phyloP scores from a whole-genome alignment of 2,329 filamentous ascomycete genomes.

The Aureobasidium sp. region DNA sequence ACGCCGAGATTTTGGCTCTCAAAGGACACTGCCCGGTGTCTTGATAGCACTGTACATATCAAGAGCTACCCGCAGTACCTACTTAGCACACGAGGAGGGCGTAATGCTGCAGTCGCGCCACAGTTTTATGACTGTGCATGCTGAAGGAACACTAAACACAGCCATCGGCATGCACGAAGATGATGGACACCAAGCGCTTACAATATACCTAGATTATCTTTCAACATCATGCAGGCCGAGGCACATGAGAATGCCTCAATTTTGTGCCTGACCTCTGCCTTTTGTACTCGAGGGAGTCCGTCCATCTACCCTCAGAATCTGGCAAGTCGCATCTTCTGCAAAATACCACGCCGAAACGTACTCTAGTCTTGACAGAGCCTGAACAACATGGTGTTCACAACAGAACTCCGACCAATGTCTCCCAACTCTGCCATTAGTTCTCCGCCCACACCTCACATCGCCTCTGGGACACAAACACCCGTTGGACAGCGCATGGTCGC shows the following conservation, averaged over 20 bases:
- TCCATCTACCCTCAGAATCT: not conserved
- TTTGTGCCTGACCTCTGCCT: not conserved
- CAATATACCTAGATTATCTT: not conserved
- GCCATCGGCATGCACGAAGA: not conserved
- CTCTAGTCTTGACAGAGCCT: too few species aligned
- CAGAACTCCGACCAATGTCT: constrained; percentile 7
- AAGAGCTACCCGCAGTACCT: too few species aligned
- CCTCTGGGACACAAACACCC: not conserved
- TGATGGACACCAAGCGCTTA: not conserved
- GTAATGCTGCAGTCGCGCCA: not conserved
- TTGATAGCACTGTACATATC: too few species aligned
- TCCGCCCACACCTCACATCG: not conserved
- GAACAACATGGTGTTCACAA: not conserved
- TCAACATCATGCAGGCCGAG: not conserved
- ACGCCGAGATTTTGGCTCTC: too few species aligned
- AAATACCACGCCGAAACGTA: not conserved
- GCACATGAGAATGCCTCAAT: not conserved
- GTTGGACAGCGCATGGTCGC: not conserved
- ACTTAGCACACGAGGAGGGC: not conserved
- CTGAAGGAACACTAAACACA: not conserved
- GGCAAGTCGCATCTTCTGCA: not conserved
- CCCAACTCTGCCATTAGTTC: not conserved
- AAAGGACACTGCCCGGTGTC: too few species aligned
- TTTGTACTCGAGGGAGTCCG: not conserved
- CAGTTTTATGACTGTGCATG: not conserved